Conservation (phyloP, 2,329 filamentous ascomycete species). For the Zymoseptoria tritici region DNA sequence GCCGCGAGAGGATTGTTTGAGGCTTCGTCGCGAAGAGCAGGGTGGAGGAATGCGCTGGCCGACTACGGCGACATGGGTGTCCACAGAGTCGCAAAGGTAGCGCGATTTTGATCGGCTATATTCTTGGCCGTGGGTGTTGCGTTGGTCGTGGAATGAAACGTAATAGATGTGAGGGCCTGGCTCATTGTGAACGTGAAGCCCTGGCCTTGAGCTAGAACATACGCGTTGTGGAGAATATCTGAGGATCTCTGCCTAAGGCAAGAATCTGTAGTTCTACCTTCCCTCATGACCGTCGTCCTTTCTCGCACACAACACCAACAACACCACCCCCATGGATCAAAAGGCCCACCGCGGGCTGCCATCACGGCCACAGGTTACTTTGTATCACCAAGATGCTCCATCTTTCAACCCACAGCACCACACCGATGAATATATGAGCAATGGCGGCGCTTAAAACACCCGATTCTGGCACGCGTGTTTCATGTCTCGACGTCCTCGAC, state of each 20-base stretch:
- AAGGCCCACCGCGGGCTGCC: not conserved
- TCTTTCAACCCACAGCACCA: not conserved
- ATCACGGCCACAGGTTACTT: not conserved
- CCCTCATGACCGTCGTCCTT: not conserved
- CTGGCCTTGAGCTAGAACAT: not conserved
- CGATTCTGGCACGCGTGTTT: not conserved
- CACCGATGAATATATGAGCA: not conserved
- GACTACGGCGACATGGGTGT: slow-evolving; percentile 16
- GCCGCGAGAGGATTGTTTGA: slow-evolving; percentile 3
- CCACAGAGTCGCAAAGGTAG: slow-evolving; percentile 16
- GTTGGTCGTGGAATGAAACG: not conserved
- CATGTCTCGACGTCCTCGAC: not conserved
- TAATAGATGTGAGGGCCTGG: not conserved
- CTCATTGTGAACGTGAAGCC: not conserved
- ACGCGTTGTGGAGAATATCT: not conserved
- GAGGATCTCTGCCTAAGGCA: not conserved
- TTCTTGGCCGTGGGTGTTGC: not conserved
- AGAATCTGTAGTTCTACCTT: not conserved
- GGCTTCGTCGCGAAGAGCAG: slow-evolving; percentile 8
- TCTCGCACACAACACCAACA: not conserved
- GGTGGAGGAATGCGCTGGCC: not conserved
- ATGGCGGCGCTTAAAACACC: not conserved
- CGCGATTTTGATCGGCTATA: slow-evolving; percentile 3
- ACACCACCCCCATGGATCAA: not conserved
- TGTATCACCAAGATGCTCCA: not conserved